Conservation (phyloP, 1,284 basidiomycete genomes). For the Taiwanofungus camphoratus region DNA sequence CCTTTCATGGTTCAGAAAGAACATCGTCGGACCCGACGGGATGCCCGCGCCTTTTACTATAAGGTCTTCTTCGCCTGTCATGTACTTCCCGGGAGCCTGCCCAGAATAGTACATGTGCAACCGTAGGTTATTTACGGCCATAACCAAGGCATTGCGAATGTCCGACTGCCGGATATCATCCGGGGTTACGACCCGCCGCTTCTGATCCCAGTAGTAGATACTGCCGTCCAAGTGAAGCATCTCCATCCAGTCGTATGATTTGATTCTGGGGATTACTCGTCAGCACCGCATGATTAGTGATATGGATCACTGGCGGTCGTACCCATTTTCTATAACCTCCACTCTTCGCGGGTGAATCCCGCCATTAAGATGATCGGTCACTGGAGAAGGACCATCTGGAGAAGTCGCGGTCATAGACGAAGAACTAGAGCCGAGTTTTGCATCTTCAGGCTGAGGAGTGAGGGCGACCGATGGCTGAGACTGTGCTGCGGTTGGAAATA, state of each 20-base stretch:
- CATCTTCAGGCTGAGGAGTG: too few relatives aligned
- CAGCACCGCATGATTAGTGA: too few relatives aligned
- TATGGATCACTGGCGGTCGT: too few relatives aligned
- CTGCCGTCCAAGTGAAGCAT: conserved; percentile 7
- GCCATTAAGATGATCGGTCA: too few relatives aligned
- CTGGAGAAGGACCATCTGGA: too few relatives aligned
- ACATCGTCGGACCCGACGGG: not conserved
- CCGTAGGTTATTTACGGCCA: not conserved
- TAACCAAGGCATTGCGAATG: not conserved
- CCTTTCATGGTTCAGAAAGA: not conserved
- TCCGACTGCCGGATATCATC: conserved; percentile 1
- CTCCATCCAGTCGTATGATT: conserved; percentile 3
- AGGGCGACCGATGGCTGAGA: too few relatives aligned
- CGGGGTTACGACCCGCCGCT: conserved; percentile 1
- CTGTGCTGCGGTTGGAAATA: too few relatives aligned
- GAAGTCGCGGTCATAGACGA: too few relatives aligned
- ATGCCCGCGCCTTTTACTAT: not conserved
- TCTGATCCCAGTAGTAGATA: conserved; percentile 4
- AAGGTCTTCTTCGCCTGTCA: not conserved
- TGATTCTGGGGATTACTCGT: too few relatives aligned
- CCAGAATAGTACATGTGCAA: not conserved
- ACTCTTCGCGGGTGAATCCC: too few relatives aligned
- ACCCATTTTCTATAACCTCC: too few relatives aligned
- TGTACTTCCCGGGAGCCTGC: not conserved
- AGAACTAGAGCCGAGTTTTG: too few relatives aligned